Base-by-base conservation (phyloP, 1,284 basidiomycete species). In the Microbotryum silenes-acaulis region DNA sequence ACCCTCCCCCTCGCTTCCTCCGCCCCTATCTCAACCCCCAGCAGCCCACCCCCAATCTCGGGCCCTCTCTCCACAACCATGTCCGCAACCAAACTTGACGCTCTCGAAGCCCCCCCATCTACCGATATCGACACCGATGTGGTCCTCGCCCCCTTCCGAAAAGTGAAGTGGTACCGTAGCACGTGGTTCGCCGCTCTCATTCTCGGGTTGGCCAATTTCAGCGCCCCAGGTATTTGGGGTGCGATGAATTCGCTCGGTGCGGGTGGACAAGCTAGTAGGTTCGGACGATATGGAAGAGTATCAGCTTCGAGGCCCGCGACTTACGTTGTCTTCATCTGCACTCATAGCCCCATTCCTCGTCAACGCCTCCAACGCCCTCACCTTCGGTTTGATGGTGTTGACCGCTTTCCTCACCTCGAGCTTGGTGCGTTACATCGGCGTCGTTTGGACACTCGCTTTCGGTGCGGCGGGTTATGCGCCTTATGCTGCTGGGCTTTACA, bases 371-470 rank as follows among this genome's bases (percentile, higher is more conserved):
- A 61, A 63, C 27, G 62, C 71, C 1, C 62, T 74, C n/a, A 75
- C 74, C 0, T 77, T 75, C 62, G 67, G 63, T 0, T 60, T 72
- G 21, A 72, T 72, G 71, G 67, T 71, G 27, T 12, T 71, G 12
- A 58, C 66, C 25, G 58, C 59, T 7, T 63, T 61, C 58, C 23
- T 62, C 5, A 62, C 60, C 4, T 56, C 63, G 7, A 44, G 55
- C 2, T 47, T 67, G 42, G 47, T 46, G 9, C 49, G 54, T 4
- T 33, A 47, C 47, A 46, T 67, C 9, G 65, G 65, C 9, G 60
- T 67, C 29, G 53, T 33, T 4, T 64, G 63, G 60, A 61, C 63
- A 1, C 57, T 62, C 10, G 56, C 57, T 27, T 53, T 62, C n/a
- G 60, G 60, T 18, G 63, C 48, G 4, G 61, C 54, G 1, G 61